Evolutionary conservation across 805 yeast species (phyloP).

Genomic region (Candida endomychidarum): DNA sequence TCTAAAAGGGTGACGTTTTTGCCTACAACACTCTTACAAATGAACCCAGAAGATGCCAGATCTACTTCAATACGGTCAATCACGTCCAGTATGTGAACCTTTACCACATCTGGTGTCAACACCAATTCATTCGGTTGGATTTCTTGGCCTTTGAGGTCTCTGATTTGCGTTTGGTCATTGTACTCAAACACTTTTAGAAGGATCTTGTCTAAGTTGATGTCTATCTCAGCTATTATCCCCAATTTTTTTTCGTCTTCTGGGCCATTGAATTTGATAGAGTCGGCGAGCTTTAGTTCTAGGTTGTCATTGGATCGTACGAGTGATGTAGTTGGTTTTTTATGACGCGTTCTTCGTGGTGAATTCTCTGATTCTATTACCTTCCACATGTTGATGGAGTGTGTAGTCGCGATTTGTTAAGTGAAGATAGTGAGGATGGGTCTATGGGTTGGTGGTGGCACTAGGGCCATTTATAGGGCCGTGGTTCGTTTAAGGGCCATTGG

Average conservation of each 20-base stretch:
- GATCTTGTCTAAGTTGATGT: conserved; percentile 53
- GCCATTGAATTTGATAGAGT: conserved; percentile 43
- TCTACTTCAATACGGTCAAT: conserved; percentile 1
- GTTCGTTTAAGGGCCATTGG: too few species aligned
- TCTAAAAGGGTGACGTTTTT: neutral
- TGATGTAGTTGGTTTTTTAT: neutral
- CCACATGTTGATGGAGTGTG: neutral
- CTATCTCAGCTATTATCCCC: conserved; percentile 23
- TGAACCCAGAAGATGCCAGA: neutral
- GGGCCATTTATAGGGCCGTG: too few species aligned
- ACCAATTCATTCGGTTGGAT: conserved; percentile 1
- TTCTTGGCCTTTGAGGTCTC: too few species aligned
- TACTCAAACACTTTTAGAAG: conserved; percentile 25
- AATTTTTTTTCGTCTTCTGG: conserved; percentile 23
- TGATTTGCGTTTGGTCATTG: too few species aligned
- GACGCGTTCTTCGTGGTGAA: conserved; percentile 3
- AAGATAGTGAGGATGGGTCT: too few species aligned
- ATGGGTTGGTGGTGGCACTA: too few species aligned
- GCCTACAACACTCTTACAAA: neutral
- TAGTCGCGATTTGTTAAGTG: neutral
- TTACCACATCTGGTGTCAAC: neutral
- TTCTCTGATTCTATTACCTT: neutral
- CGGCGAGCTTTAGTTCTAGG: conserved; percentile 48
- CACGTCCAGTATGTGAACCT: neutral
- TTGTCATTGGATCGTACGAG: neutral